phyloP scores from a whole-genome alignment of 1,139 yeast genomes.

The Kurtzmaniella natalensis region DNA sequence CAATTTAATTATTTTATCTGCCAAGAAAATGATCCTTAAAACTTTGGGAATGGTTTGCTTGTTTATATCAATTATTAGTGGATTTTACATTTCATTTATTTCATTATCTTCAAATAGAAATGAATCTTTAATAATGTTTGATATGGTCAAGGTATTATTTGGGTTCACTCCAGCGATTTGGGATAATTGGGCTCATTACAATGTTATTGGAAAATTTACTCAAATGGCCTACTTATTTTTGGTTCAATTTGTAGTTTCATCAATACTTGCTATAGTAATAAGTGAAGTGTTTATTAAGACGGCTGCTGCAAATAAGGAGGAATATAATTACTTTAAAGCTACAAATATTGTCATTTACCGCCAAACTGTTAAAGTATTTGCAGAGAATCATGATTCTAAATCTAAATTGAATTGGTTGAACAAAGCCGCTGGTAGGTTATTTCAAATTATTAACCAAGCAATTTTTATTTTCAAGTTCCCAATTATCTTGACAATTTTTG shows the following conservation, averaged over 20 bases:
- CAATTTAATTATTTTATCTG: conserved; percentile 49
- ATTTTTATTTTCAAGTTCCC: conserved; percentile 31
- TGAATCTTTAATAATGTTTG: conserved; percentile 50
- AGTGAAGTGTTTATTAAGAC: conserved; percentile 41
- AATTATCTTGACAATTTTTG: conserved; percentile 26
- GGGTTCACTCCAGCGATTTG: conserved; percentile 66
- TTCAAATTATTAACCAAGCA: conserved; percentile 9
- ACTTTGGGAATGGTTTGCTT: conserved; percentile 50
- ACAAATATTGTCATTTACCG: conserved; percentile 33
- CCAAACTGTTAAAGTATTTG: conserved; percentile 10
- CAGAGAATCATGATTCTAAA: conserved; percentile 6
- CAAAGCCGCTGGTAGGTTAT: conserved; percentile 1
- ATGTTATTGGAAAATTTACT: conserved; percentile 44
- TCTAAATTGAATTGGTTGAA: conserved; percentile 6
- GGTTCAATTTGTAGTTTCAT: conserved; percentile 54
- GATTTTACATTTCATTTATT: conserved; percentile 55
- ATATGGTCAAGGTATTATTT: conserved; percentile 52
- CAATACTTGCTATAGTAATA: conserved; percentile 56
- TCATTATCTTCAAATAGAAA: conserved; percentile 46
- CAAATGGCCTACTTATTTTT: conserved; percentile 52
- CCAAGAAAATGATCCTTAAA: conserved; percentile 53
- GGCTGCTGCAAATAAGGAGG: conserved; percentile 35
- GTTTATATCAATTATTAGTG: conserved; percentile 49
- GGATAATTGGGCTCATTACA: conserved; percentile 54
- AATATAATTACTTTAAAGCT: conserved; percentile 39